Percentiles rank a stretch among this genome's conserved stretches.
phyloP scores from a whole-genome alignment of 305 asterid genomes.

The Fraxinus xanthoxyloides region DNA sequence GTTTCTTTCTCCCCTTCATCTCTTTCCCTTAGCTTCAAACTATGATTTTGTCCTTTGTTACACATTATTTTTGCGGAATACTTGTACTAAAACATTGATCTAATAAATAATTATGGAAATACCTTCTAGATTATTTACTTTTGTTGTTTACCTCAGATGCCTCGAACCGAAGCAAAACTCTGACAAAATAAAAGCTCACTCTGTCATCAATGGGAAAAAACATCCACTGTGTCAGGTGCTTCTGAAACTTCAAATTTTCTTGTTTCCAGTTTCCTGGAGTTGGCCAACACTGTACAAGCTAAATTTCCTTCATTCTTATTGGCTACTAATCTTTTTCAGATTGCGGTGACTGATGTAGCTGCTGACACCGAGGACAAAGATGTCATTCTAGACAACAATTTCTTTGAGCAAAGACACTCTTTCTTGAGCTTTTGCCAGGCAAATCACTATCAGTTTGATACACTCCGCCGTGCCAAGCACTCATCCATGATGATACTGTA shows the following conservation, averaged over 20 bases:
- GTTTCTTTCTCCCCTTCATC: neutral
- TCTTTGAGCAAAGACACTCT: conserved; percentile 52
- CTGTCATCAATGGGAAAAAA: conserved; percentile 43
- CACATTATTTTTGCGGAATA: neutral
- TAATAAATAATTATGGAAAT: neutral
- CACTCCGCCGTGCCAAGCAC: conserved; percentile 73
- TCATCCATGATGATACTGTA: conserved; percentile 82
- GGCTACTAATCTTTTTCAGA: conserved; percentile 29
- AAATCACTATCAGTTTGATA: conserved; percentile 58
- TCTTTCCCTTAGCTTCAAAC: conserved; percentile 1
- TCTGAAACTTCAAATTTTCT: conserved; percentile 19
- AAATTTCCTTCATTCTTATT: neutral
- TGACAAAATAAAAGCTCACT: conserved; percentile 35
- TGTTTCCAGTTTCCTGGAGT: conserved; percentile 9
- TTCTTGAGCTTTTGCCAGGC: conserved; percentile 64
- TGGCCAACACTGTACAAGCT: neutral
- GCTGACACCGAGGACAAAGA: conserved; percentile 52
- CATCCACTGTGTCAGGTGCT: conserved; percentile 52
- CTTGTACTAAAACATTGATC: neutral
- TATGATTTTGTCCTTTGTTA: neutral
- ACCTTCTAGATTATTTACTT: conserved; percentile 7
- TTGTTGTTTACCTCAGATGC: conserved; percentile 46
- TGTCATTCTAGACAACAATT: conserved; percentile 38
- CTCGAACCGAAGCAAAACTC: conserved; percentile 24
- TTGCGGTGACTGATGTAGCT: conserved; percentile 38